Evolutionary conservation across 768 basidiomycete species (phyloP).

Genomic region (Pilatotrama ljubarskyi): DNA sequence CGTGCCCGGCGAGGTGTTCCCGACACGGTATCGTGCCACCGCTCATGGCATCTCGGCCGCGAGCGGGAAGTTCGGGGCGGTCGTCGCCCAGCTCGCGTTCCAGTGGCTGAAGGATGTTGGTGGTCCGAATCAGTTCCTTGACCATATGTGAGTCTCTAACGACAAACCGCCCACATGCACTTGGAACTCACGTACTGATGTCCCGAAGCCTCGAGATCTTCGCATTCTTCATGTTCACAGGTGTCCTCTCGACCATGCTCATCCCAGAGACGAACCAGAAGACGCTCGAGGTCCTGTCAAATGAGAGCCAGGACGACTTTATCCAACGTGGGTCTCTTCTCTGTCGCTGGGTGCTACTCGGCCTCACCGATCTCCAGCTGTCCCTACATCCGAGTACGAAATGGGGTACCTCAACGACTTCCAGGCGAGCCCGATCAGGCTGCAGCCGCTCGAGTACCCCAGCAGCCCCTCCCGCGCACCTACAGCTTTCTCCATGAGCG

Average conservation of each 20-base stretch:
- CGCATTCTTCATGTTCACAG: conserved; percentile 49
- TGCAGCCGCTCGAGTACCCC: conserved; percentile 4
- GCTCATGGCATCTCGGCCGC: conserved; percentile 49
- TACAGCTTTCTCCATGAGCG: background rate
- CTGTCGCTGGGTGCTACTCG: no score
- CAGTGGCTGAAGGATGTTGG: conserved; percentile 38
- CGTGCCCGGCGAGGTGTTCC: conserved; percentile 46
- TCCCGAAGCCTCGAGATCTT: conserved; percentile 41
- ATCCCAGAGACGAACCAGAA: conserved; percentile 44
- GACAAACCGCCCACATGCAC: no score
- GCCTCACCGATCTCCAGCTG: background rate
- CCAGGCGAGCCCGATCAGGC: conserved; percentile 7
- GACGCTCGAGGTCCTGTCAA: conserved; percentile 38
- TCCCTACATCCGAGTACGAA: background rate
- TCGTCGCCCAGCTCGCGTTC: conserved; percentile 42
- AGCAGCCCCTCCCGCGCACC: background rate
- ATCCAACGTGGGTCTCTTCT: conserved; percentile 18
- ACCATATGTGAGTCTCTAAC: conserved; percentile 37
- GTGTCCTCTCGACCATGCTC: conserved; percentile 41
- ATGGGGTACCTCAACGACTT: background rate
- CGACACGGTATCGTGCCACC: conserved; percentile 45
- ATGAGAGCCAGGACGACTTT: conserved; percentile 38
- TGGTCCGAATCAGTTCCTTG: conserved; percentile 33
- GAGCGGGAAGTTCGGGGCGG: conserved; percentile 45
- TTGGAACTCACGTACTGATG: background rate